Conservation (phyloP, 148 eudicot genomes). For the Vaccinium macrocarpon region DNA sequence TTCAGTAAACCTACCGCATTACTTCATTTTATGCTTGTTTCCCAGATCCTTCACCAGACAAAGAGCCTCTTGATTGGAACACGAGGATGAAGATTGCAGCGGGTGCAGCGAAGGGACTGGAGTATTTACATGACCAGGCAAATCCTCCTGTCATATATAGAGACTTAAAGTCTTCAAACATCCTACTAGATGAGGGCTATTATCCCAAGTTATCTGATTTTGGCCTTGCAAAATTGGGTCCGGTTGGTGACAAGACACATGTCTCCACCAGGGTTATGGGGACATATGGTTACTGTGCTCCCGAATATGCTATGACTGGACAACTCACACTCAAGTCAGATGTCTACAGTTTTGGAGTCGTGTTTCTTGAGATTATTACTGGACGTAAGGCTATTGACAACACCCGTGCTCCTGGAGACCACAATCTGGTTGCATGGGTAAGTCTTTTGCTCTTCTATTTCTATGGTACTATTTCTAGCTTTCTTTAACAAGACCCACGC, state of each 20-base stretch:
- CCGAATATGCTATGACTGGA: constrained; percentile 99
- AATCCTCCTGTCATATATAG: constrained; percentile 98
- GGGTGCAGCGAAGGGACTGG: constrained; percentile 96
- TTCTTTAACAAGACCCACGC: not conserved
- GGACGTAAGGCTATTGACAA: constrained; percentile 97
- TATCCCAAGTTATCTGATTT: constrained; percentile 95
- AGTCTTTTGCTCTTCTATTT: constrained; percentile 17
- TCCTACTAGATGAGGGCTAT: constrained; percentile 84
- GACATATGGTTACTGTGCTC: constrained; percentile 98
- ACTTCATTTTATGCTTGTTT: constrained; percentile 4
- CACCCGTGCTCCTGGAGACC: constrained; percentile 71
- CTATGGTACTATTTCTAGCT: not conserved
- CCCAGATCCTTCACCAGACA: constrained; percentile 76
- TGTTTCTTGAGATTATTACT: constrained; percentile 89
- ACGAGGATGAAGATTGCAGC: constrained; percentile 99
- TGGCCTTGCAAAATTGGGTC: constrained; percentile 94
- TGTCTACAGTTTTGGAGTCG: constrained; percentile 97
- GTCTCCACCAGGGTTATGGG: constrained; percentile 99
- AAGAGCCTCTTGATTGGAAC: constrained; percentile 96
- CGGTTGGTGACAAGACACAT: constrained; percentile 98
- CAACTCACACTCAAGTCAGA: constrained; percentile 96
- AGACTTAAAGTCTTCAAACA: constrained; percentile 95
- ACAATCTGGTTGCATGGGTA: constrained; percentile 99
- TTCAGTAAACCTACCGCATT: constrained; percentile 6
- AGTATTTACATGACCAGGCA: constrained; percentile 93